Evolutionary conservation across 176 grass and related monocot species (phyloP), one percentile per base, ranked within the genome.

Genomic region (Dendrocalamus sinicus): DNA sequence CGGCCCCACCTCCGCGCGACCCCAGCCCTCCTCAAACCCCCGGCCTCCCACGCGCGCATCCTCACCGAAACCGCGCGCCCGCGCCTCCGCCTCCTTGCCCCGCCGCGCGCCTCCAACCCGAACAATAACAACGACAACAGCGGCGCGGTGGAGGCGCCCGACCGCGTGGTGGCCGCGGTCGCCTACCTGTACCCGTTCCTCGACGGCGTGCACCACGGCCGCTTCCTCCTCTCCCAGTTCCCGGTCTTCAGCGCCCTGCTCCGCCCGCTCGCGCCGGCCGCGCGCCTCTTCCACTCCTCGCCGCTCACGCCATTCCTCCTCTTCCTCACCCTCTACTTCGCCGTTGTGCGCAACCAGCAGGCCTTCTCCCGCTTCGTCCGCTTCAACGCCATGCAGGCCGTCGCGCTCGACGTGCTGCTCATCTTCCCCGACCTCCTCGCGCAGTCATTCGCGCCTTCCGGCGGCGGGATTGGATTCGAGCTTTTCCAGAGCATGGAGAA

Each of bases 171-270:
- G 30, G 83, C 96, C 1, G 96, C 96, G 0, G 93, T 79, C 0
- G 94, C 93, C 48, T 99, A 96, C 88, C 82, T 99, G 59, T 99
- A 94, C 84, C 93, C 96, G n/a, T 99, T 99, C 86, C 96, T 99
- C 52, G 93, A 99, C 78, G 96, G 96, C 81, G 89, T 64, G 23
- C 89, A 88, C 85, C 89, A 88, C 70, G 89, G 89, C 23, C 85
- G 89, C 81, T 88, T 91, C 76, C 59, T 91, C 63, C 53, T 91
- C 43, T 62, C 76, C 15, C 92, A 94, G 90, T 99, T 94, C 86
- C 96, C 96, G 3, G 3, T 86, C 75, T 91, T 99, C 70, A 71
- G 67, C 68, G 24, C 93, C 51, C 52, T 93, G 19, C 88, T 98
- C 47, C 75, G 83, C 80, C 96, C 93, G 73, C 90, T 99, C 5